Evolutionary conservation across 2,329 filamentous ascomycete species (phyloP).

Genomic region (Fusarium euwallaceae): DNA sequence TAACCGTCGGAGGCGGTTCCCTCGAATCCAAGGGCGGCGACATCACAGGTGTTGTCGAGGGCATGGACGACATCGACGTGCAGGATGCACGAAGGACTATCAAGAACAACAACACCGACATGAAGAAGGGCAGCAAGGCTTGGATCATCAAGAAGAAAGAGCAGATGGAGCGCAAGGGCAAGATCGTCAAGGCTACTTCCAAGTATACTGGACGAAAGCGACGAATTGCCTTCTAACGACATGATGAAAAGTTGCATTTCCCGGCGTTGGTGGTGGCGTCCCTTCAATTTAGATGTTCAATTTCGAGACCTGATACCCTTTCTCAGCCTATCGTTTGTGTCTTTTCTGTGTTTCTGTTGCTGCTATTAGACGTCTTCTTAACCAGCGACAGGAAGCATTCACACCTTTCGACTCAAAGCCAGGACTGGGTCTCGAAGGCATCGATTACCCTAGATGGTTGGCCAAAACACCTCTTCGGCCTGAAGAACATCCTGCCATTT

Average conservation of each 20-base stretch:
- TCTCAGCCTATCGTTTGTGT: background rate
- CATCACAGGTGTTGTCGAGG: conserved; percentile 90
- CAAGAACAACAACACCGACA: conserved; percentile 61
- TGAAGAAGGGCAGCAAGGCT: conserved; percentile 85
- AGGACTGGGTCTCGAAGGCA: background rate
- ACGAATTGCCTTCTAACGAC: conserved; percentile 76
- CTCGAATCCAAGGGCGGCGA: conserved; percentile 72
- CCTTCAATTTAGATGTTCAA: conserved; percentile 39
- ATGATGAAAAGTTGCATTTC: conserved; percentile 44
- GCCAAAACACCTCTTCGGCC: conserved; percentile 73
- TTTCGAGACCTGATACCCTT: conserved; percentile 41
- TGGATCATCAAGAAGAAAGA: conserved; percentile 92
- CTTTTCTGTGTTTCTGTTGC: too few species aligned
- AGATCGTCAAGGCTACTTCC: conserved; percentile 89
- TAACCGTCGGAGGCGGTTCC: conserved; percentile 81
- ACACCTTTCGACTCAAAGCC: background rate
- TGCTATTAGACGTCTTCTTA: background rate
- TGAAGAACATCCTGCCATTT: conserved; percentile 65
- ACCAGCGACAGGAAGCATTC: background rate
- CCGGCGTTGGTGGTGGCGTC: conserved; percentile 47
- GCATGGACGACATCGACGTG: conserved; percentile 90
- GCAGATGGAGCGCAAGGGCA: conserved; percentile 94
- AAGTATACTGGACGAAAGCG: conserved; percentile 96
- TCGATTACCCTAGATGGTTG: conserved; percentile 42
- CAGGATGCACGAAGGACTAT: conserved; percentile 74